Conservation (phyloP, 306 rosid genomes). For the Morella rubra region DNA sequence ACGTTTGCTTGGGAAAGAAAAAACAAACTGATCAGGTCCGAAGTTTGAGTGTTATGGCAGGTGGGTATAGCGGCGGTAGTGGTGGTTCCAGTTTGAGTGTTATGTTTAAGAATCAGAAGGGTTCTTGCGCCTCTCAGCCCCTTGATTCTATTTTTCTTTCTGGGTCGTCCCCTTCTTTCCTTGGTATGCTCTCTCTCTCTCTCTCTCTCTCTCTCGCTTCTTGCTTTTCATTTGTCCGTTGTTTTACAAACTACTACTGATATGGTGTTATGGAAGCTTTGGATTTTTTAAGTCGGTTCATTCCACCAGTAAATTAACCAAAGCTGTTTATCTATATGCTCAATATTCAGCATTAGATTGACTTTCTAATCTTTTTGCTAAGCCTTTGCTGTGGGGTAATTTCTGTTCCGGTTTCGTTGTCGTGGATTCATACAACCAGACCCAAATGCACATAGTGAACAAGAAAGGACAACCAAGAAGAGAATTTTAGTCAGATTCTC, state of each 20-base stretch:
- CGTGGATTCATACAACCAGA: neutral
- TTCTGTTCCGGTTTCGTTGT: neutral
- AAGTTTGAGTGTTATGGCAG: slow-evolving; percentile 42
- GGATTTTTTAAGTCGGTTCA: neutral
- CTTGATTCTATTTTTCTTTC: slow-evolving; percentile 57
- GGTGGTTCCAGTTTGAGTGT: slow-evolving; percentile 31
- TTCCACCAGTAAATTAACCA: neutral
- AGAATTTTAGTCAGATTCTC: neutral
- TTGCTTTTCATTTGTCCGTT: neutral
- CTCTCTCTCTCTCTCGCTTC: neutral
- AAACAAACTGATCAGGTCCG: slow-evolving; percentile 4
- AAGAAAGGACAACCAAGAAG: neutral
- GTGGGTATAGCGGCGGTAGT: slow-evolving; percentile 33
- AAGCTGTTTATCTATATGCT: neutral
- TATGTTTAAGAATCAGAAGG: slow-evolving; percentile 50
- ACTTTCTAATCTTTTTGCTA: neutral
- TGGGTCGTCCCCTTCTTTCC: slow-evolving; percentile 54
- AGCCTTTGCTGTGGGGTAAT: neutral
- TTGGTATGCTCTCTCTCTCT: slow-evolving; percentile 31
- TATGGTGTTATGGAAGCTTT: neutral
- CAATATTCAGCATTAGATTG: neutral
- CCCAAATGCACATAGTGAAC: neutral
- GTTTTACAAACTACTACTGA: neutral
- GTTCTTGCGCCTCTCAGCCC: slow-evolving; percentile 41
- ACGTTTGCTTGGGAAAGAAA: slow-evolving; percentile 25